Evolutionary conservation across 768 basidiomycete species (phyloP).

Genomic region (Lactarius hengduanensis): DNA sequence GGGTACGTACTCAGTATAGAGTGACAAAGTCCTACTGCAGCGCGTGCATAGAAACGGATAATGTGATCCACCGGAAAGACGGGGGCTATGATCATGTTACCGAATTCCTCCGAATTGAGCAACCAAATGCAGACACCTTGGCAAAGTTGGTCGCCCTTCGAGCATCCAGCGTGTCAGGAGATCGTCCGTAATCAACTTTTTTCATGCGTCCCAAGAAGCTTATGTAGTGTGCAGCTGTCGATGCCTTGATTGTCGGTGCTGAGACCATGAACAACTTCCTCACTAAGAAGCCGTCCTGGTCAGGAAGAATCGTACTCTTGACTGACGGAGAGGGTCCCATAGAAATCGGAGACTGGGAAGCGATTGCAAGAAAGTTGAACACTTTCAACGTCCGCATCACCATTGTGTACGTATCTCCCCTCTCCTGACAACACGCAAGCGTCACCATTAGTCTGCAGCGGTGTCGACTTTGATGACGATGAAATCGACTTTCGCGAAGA

Average conservation of each 20-base stretch:
- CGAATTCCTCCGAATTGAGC: constrained; percentile 66
- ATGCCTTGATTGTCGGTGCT: constrained; percentile 82
- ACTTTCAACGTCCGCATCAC: constrained; percentile 55
- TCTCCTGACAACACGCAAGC: constrained; percentile 2
- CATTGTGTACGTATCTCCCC: constrained; percentile 57
- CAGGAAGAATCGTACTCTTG: constrained; percentile 75
- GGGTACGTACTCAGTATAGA: constrained; percentile 43
- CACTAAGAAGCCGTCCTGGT: constrained; percentile 75
- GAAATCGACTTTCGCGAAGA: constrained; percentile 60
- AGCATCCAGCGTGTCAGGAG: constrained; percentile 57
- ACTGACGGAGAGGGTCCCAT: constrained; percentile 83
- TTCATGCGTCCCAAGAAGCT: constrained; percentile 6
- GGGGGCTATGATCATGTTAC: constrained; percentile 73
- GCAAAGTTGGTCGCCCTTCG: constrained; percentile 60
- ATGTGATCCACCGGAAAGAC: constrained; percentile 55
- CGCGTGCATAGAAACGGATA: constrained; percentile 54
- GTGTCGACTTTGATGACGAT: constrained; percentile 84
- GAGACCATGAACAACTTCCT: constrained; percentile 74
- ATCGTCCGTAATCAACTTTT: constrained; percentile 49
- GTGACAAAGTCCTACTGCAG: background rate
- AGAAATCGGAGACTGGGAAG: constrained; percentile 74
- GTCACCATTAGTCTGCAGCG: constrained; percentile 46
- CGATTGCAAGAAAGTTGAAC: constrained; percentile 63
- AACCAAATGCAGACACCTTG: constrained; percentile 65
- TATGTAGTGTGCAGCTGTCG: constrained; percentile 55